Evolutionary conservation across 805 yeast species (phyloP), one percentile per base, ranked within the genome.

Genomic region (Sugiyamaella qingdaonensis): DNA sequence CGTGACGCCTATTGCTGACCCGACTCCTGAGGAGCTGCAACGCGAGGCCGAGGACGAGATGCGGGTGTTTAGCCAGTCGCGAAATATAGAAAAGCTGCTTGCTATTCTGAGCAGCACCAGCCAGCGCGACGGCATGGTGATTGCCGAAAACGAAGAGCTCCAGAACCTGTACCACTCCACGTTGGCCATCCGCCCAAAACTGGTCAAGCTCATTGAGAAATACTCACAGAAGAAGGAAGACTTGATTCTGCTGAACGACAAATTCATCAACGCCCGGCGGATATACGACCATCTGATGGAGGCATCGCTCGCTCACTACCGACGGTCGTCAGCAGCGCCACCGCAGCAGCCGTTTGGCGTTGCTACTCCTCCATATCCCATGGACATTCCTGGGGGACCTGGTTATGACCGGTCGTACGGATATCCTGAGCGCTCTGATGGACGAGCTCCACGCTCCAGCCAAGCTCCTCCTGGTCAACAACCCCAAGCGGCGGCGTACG

Each of bases 181-280:
- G 1, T 78, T 86, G 14, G 81, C 90, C 3, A 72, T 88, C 48
- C 81, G 95, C 58, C 88, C 90, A 0, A 79, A 82, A 56, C 74
- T 94, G 55, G 88, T 88, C 13, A 80, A 80, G 62, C 71, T 84
- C 61, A 81, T 94, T 57, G 96, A 88, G 53, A 81, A 87, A 67
- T 86, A 88, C 67, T 78, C 88, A 35, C 78, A 80, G 44, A 80
- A 88, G 62, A 82, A 86, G 64, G 87, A 90, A 60, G 97, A 92
- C 57, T 72, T 92, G 55, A 73, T 82, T 56, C 80, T 80, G 18
- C 73, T 92, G 61, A 85, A 88, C 62, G 78, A 79, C 56, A 86
- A 87, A 57, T 76, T 92, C 52, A 80, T 80, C 53, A 75, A 75
- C 46, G 94, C 96, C 14, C 80, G 86, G 49, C 74, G 78, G 41